Base-by-base conservation (phyloP, 352 stramenopile genomes). In the Pythium phragmitis region DNA sequence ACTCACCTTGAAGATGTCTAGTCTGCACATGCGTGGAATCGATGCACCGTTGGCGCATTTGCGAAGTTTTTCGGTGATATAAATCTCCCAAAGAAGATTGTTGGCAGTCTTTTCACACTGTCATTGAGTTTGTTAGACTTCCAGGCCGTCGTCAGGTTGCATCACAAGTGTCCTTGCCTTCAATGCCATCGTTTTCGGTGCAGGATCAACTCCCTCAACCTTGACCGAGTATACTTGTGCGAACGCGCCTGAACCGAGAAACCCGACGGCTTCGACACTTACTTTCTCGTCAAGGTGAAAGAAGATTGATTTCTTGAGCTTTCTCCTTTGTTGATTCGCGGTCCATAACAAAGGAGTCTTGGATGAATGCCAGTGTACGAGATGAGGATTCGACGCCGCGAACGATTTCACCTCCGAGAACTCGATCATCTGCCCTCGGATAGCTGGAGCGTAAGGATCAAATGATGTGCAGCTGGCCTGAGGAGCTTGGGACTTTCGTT, bases 31-130 rank as follows among this genome's bases (percentile, higher is more conserved):
- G 14, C 49, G 63, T 60, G 75, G 76, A 12, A 89, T 60, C 14
- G 75, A 26, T 51, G 73, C 71, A 26, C 68, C 63, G 13, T 65
- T 49, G 16, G 26, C 28, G 39, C 37, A 56, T 57, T 52, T 62
- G 13, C 48, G 65, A 45, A 74, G 57, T 43, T 67, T 47, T 16
- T 87, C 76, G 33, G 79, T 80, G 30, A 92, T 72, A 57, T 84
- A 93, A 37, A 89, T 85, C 49, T 96, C 87, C 87, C 87, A 96
- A n/a, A 73, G 70, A 42, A 96, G 50, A 57, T 90, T 91, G 16
- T 74, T 74, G 26, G 76, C 73, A 33, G 77, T 72, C 36, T 85
- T 91, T 67, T 96, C 87, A 67, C 79, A 76, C 87, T 96, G 13
- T 19, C 7, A 48, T 12, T 43, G 30, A 50, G 19, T 33, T 50